phyloP scores from a whole-genome alignment of 139 green algal species.

The Mesostigma viride region DNA sequence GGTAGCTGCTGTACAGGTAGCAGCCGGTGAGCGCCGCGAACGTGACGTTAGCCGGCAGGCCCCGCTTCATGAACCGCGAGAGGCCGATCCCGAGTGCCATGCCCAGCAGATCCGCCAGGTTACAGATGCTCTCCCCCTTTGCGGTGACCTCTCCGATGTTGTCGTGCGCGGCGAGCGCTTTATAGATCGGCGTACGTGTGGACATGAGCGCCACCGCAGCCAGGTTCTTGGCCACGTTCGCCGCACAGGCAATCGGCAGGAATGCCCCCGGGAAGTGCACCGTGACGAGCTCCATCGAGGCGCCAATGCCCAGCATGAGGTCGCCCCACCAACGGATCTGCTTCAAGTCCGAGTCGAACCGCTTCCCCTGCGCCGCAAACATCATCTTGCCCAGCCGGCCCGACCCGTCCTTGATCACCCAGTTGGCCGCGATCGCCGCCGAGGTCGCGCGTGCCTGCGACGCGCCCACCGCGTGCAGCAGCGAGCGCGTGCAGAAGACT shows the following conservation, averaged over 20 bases:
- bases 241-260: constrained; percentile 54
- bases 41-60: constrained; percentile 46
- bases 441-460: constrained; percentile 25
- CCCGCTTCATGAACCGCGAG: constrained; percentile 30
- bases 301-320: constrained; percentile 48
- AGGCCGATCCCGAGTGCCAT: constrained; percentile 54
- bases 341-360: constrained; percentile 80
- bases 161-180: constrained; percentile 62
- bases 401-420: constrained; percentile 74
- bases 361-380: constrained; percentile 61
- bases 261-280: constrained; percentile 50
- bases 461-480: constrained; percentile 61
- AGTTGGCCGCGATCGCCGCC: constrained; percentile 75
- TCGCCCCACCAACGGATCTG: constrained; percentile 57
- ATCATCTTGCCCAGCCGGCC: constrained; percentile 70
- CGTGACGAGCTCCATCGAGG: constrained; percentile 65
- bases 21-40: constrained; percentile 55
- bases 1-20: constrained; percentile 12
- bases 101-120: constrained; percentile 71
- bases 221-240: constrained; percentile 45
- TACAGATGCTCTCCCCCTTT: constrained; percentile 72
- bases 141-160: constrained; percentile 69
- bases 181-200: constrained; percentile 74
- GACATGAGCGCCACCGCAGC: constrained; percentile 56
- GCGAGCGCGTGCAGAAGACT: constrained; percentile 46